phyloP scores from a whole-genome alignment of 352 stramenopile species.

The Paralagenidium karlingii region DNA sequence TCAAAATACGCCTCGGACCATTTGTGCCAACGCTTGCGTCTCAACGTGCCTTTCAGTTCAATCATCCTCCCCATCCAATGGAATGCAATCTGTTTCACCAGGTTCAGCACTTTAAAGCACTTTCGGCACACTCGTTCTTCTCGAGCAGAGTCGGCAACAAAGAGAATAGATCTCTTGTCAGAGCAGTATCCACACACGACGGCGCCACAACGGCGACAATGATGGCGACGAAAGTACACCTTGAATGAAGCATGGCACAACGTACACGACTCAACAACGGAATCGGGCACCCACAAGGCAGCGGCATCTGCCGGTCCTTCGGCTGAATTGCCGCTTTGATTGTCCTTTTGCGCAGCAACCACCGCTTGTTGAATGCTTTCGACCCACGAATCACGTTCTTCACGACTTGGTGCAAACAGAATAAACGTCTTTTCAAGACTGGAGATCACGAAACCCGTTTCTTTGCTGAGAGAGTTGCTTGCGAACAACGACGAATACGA shows the following conservation, averaged over 20 bases:
- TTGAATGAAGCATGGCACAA: constrained; percentile 58
- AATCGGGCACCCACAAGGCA: constrained; percentile 66
- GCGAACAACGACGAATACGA: constrained; percentile 38
- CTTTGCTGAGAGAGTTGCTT: constrained; percentile 19
- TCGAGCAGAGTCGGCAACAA: constrained; percentile 45
- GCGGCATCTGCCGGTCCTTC: constrained; percentile 42
- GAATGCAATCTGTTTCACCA: constrained; percentile 48
- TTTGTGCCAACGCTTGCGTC: constrained; percentile 60
- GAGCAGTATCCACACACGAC: constrained; percentile 77
- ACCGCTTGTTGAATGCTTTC: constrained; percentile 37
- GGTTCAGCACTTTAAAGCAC: constrained; percentile 51
- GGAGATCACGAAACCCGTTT: constrained; percentile 64
- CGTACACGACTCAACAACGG: constrained; percentile 41
- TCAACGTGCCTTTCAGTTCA: constrained; percentile 53
- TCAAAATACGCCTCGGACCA: constrained; percentile 78
- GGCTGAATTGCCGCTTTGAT: constrained; percentile 7
- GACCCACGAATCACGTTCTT: constrained; percentile 41
- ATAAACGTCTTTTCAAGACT: constrained; percentile 78
- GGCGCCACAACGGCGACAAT: constrained; percentile 63
- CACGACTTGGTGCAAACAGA: constrained; percentile 39
- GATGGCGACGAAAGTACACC: constrained; percentile 67
- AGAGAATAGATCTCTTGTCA: constrained; percentile 41
- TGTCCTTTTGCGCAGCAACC: constrained; percentile 23
- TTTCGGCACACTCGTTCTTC: constrained; percentile 57
- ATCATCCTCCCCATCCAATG: constrained; percentile 59